Conservation (phyloP, 2,329 filamentous ascomycete species). For the Metarhizium guizhouense region DNA sequence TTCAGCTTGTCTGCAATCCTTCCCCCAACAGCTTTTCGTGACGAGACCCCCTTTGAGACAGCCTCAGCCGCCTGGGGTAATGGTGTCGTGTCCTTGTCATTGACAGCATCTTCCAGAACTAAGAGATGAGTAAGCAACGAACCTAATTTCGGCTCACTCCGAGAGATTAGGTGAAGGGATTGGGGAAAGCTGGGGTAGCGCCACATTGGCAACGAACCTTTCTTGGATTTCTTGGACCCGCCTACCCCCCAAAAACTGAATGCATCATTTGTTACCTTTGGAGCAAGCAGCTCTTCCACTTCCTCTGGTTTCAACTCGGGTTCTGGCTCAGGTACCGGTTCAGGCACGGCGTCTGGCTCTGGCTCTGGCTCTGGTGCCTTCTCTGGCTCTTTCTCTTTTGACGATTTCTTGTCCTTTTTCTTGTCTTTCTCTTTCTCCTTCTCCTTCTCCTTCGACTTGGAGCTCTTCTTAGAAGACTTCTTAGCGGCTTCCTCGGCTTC, state of each 20-base stretch:
- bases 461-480: slow-evolving; percentile 32
- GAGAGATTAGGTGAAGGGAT: slow-evolving; percentile 13
- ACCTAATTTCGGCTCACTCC: slow-evolving; percentile 31
- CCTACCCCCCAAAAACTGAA: slow-evolving; percentile 50
- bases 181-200: slow-evolving; percentile 8
- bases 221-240: slow-evolving; percentile 32
- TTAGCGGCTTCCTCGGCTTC: slow-evolving; percentile 28
- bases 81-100: slow-evolving; percentile 31
- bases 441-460: slow-evolving; percentile 18
- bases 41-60: slow-evolving; percentile 24
- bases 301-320: slow-evolving; percentile 31
- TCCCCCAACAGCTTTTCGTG: slow-evolving; percentile 38
- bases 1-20: slow-evolving; percentile 50
- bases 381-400: slow-evolving; percentile 9
- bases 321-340: slow-evolving; percentile 10
- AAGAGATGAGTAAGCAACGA: slow-evolving; percentile 38
- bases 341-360: slow-evolving; percentile 7
- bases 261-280: slow-evolving; percentile 26
- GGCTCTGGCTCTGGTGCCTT: slow-evolving; percentile 2
- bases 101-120: slow-evolving; percentile 35
- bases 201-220: slow-evolving; percentile 25
- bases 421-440: slow-evolving; percentile 10
- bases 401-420: slow-evolving; percentile 17
- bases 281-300: slow-evolving; percentile 32
- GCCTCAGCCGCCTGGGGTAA: slow-evolving; percentile 26